These are phyloP conservation scores for Fusarium ambrosium DNA, from an alignment of 2,329 filamentous ascomycete species.

Conservation along the genomic window DNA sequence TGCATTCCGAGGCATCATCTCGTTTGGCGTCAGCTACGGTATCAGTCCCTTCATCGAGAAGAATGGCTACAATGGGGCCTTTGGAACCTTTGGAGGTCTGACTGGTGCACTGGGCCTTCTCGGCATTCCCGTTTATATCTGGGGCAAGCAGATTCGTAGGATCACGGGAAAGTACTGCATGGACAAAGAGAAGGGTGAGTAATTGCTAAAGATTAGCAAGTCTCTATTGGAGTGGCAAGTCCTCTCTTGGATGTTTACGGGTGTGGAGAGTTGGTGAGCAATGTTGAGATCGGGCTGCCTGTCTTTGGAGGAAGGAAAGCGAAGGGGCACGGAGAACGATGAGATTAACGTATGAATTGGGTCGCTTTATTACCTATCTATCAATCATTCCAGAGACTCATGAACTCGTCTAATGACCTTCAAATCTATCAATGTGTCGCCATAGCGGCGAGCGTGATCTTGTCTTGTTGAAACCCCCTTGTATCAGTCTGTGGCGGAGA, in stretches of 20 bases:
- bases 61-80: background rate
- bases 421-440: background rate
- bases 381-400: background rate
- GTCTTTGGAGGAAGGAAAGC: too few species aligned
- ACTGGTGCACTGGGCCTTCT: background rate
- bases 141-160: background rate
- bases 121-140: background rate
- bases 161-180: background rate
- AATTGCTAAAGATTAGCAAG: background rate
- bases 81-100: background rate
- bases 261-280: too few species aligned
- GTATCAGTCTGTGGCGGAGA: background rate
- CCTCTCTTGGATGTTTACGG: too few species aligned
- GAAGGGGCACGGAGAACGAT: too few species aligned
- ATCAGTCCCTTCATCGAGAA: slow-evolving; percentile 35
- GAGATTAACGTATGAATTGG: background rate
- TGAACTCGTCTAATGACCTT: too few species aligned
- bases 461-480: background rate
- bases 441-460: background rate
- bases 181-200: background rate
- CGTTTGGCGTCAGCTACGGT: slow-evolving; percentile 39
- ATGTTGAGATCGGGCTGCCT: too few species aligned
- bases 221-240: background rate
- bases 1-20: slow-evolving; percentile 38
- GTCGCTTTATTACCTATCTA: background rate